These are phyloP conservation scores for Sphaerobolus stellatus DNA, from an alignment of 1,284 basidiomycete genomes.

Conservation along the genomic window DNA sequence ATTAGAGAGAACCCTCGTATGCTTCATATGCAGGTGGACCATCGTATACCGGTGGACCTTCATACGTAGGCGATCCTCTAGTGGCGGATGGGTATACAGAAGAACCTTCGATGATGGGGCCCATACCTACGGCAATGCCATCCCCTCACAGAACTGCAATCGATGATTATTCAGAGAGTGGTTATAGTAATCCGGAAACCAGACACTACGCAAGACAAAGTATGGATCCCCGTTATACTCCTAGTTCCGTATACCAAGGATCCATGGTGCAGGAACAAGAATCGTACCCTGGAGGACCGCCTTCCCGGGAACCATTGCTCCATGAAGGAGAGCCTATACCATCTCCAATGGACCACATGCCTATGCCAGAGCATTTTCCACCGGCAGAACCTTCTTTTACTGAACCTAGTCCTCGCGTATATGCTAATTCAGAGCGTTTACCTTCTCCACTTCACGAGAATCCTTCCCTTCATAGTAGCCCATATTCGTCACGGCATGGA, in stretches of 20 bases:
- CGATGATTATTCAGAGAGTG: constrained; percentile 5
- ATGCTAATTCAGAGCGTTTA: background rate
- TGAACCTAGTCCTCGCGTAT: too few relatives aligned
- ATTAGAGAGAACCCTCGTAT: too few relatives aligned
- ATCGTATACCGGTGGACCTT: too few relatives aligned
- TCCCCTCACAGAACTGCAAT: background rate
- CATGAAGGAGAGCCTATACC: background rate
- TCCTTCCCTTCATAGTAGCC: background rate
- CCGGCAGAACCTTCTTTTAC: background rate
- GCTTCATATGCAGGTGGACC: too few relatives aligned
- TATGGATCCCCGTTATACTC: background rate
- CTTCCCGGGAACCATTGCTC: constrained; percentile 9
- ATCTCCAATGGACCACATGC: background rate
- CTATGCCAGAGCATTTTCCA: too few relatives aligned
- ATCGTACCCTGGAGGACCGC: background rate
- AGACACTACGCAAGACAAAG: constrained; percentile 1
- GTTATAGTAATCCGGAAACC: constrained; percentile 8
- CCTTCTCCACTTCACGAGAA: background rate
- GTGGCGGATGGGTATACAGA: too few relatives aligned
- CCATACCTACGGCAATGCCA: background rate
- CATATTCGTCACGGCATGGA: too few relatives aligned
- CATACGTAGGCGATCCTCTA: too few relatives aligned
- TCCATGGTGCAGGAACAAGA: background rate
- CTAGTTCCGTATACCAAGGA: background rate
- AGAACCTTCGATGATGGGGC: too few relatives aligned